Evolutionary conservation across 208 protist species (phyloP), one percentile per base, ranked within the genome.

Genomic region (Acanthamoeba sp.): DNA sequence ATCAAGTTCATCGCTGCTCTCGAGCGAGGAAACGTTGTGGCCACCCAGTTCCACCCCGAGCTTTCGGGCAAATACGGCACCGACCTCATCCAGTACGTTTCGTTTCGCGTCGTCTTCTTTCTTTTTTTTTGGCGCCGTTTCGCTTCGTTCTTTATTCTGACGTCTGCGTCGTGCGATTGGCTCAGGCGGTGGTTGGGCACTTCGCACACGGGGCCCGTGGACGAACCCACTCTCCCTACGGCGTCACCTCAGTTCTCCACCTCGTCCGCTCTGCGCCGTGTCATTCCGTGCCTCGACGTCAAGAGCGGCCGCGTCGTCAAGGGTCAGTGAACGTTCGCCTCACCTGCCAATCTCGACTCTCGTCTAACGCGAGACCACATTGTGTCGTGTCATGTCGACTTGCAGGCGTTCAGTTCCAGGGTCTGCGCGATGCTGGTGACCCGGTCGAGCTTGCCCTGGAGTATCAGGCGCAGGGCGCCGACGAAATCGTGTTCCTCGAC

Each of bases 41-140:
- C 94, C n/a, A 85, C 64, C 32, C 94, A 95, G 50, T 95, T 95
- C 87, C 94, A 95, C 73, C 94, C 94, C 22, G 94, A 95, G 69
- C 64, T 95, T 18, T 95, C 94, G n/a, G 94, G 94, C 69, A 18
- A 14, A 52, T 95, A 85, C 50, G 94, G 94, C 32, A 69, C 84
- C 29, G 55, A 91, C 24, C 84, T 91, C 20, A 91, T 91, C 32
- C 84, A 91, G 59, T 82, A 82, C 34, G 20, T 73, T 29, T 36
- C 29, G 27, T 22, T 71, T 71, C 27, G 29, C 62, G 6, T 71
- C 29, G 27, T 34, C 14, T 82, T 82, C 38, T 20, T 32, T 82
- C 34, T 32, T 82, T 50, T 22, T 12, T 12, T n/a, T 42, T 36
- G 0, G 10, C 36, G 20, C 66, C 22, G 16, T 50, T 48, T 45